Evolutionary conservation across 2,329 filamentous ascomycete genomes (phyloP).

Genomic region (Hymenoscyphus repandus): DNA sequence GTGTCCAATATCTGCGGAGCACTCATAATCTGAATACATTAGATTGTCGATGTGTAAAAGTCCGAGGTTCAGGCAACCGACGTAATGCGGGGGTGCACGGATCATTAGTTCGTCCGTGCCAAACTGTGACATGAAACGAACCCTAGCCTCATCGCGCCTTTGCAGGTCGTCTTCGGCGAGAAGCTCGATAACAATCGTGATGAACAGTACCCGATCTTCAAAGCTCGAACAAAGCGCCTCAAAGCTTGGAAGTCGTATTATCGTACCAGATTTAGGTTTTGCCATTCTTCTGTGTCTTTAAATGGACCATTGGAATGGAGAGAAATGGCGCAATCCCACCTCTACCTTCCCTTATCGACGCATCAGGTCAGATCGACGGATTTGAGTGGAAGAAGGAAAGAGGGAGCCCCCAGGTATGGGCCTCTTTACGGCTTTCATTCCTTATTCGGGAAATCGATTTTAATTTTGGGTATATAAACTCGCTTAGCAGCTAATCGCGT

Average conservation of each 20-base stretch:
- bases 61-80: not conserved
- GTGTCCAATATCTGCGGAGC: not conserved
- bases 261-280: not conserved
- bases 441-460: too few species aligned
- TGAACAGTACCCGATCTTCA: too few species aligned
- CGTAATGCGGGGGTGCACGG: conserved; percentile 1
- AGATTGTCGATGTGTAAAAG: not conserved
- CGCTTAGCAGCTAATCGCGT: too few species aligned
- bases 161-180: too few species aligned
- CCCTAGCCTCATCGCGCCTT: too few species aligned
- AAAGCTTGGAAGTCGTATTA: too few species aligned
- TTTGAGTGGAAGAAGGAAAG: too few species aligned
- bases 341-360: not conserved
- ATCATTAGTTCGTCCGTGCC: not conserved
- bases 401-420: not conserved
- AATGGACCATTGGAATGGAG: not conserved
- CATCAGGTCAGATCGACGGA: conserved; percentile 1
- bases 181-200: too few species aligned
- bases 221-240: too few species aligned
- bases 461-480: too few species aligned
- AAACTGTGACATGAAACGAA: too few species aligned
- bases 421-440: too few species aligned
- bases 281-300: not conserved
- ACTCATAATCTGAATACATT: not conserved
- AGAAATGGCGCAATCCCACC: conserved; percentile 3